Percentiles rank a stretch among this genome's conserved stretches.
Evolutionary conservation across 345 rosid genomes (phyloP).

Genomic region (Populus alba): DNA sequence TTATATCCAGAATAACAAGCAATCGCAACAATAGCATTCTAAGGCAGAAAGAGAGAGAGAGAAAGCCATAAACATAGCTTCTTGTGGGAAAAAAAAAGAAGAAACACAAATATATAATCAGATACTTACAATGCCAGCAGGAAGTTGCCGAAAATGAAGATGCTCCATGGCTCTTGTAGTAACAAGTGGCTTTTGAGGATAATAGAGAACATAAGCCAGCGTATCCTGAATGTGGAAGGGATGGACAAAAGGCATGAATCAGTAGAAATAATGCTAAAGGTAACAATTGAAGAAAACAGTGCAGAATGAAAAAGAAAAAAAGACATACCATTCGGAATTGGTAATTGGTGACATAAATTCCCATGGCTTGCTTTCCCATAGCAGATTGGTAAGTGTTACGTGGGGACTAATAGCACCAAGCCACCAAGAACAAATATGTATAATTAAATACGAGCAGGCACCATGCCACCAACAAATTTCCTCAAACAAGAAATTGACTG

Average conservation of each 20-base stretch:
- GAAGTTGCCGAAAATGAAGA: conserved; percentile 98
- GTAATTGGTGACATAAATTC: conserved; percentile 95
- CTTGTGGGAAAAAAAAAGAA: neutral
- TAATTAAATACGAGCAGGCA: neutral
- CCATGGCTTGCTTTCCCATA: conserved; percentile 99
- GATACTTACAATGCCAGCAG: conserved; percentile 89
- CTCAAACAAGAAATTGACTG: conserved; percentile 4
- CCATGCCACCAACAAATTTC: neutral
- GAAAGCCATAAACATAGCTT: conserved; percentile 2
- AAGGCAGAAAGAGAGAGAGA: conserved; percentile 14
- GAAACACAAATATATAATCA: neutral
- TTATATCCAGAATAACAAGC: conserved; percentile 97
- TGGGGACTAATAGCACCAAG: conserved; percentile 58
- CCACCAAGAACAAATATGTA: conserved; percentile 16
- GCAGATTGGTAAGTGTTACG: conserved; percentile 99
- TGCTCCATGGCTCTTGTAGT: conserved; percentile 99
- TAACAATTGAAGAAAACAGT: neutral
- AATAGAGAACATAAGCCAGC: conserved; percentile 91
- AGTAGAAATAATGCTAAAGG: neutral
- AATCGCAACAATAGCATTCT: conserved; percentile 98
- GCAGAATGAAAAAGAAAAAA: conserved; percentile 1
- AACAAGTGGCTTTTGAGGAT: conserved; percentile 97
- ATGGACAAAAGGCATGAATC: neutral
- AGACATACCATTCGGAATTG: conserved; percentile 85
- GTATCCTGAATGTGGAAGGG: conserved; percentile 61